Percentiles rank a stretch among this genome's conserved stretches.
Conservation (phyloP, 352 stramenopile genomes). For the Pythium apleroticum region DNA sequence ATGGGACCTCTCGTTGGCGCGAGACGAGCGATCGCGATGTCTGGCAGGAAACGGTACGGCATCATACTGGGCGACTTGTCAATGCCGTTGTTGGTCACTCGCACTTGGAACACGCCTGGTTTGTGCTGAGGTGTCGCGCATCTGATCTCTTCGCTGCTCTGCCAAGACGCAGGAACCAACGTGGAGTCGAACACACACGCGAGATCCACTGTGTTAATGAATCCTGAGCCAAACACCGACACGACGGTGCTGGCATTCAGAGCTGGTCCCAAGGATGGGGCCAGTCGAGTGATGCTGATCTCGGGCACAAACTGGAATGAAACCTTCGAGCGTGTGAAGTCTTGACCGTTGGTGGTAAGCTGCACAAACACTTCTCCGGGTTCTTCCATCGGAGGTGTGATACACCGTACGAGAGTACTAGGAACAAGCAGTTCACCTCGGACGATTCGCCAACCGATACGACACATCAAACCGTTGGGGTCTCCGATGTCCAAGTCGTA, state of each 20-base stretch:
- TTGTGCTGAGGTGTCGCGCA: conserved; percentile 60
- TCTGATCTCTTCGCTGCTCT: conserved; percentile 45
- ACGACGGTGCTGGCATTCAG: conserved; percentile 60
- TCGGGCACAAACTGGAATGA: conserved; percentile 49
- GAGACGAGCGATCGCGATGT: conserved; percentile 81
- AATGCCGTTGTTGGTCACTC: conserved; percentile 80
- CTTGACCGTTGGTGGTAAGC: conserved; percentile 55
- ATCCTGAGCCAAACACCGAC: conserved; percentile 58
- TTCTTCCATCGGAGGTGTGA: conserved; percentile 33
- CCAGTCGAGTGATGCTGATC: conserved; percentile 44
- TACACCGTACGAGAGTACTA: conserved; percentile 37
- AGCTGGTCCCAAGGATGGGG: conserved; percentile 56
- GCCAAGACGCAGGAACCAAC: conserved; percentile 43
- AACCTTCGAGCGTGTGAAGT: conserved; percentile 45
- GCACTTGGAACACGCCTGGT: conserved; percentile 65
- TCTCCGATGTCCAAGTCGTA: conserved; percentile 61
- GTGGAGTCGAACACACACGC: conserved; percentile 51
- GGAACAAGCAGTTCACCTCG: conserved; percentile 37
- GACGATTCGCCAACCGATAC: conserved; percentile 36
- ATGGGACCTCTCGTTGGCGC: conserved; percentile 73
- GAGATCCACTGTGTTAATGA: conserved; percentile 56
- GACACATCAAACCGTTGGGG: conserved; percentile 35
- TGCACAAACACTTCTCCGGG: conserved; percentile 42
- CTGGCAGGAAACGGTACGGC: conserved; percentile 81
- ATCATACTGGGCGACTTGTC: conserved; percentile 47